Conservation (phyloP, 164 flowering plant species). For the Amborella trichopoda region DNA sequence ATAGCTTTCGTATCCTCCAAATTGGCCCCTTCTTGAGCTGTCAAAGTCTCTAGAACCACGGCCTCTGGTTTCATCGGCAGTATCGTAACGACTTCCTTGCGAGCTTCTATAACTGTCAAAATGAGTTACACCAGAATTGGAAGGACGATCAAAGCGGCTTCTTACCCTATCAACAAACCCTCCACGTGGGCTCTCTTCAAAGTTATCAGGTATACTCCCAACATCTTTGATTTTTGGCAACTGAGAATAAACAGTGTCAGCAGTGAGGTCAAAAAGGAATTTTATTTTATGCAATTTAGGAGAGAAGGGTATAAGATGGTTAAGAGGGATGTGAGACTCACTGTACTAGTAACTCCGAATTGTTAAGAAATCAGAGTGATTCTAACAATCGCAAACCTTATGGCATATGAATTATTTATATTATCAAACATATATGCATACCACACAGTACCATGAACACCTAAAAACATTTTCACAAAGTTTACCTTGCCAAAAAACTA, state of each 20-base stretch:
- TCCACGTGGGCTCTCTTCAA: slow-evolving; percentile 6
- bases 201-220: slow-evolving; percentile 3
- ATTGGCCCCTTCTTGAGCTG: slow-evolving; percentile 1
- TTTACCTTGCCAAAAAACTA: no score
- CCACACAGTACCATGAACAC: no score
- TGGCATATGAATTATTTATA: neutral
- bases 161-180: slow-evolving; percentile 3
- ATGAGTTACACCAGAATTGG: slow-evolving; percentile 3
- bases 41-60: slow-evolving; percentile 4
- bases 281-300: neutral
- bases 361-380: neutral
- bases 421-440: neutral
- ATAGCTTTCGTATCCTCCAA: slow-evolving; percentile 7
- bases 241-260: slow-evolving; percentile 9
- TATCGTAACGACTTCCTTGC: slow-evolving; percentile 3
- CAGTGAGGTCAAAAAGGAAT: neutral
- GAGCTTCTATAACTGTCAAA: slow-evolving; percentile 8
- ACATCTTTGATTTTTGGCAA: slow-evolving; percentile 13
- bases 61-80: slow-evolving; percentile 8
- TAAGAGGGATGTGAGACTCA: neutral
- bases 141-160: slow-evolving; percentile 4
- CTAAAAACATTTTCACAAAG: no score
- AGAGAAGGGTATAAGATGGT: neutral
- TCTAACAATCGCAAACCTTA: neutral
- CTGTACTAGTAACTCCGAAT: neutral